These are phyloP conservation scores for Penicillium sp. DNA, from an alignment of 2,329 filamentous ascomycete species.

Conservation along the genomic window DNA sequence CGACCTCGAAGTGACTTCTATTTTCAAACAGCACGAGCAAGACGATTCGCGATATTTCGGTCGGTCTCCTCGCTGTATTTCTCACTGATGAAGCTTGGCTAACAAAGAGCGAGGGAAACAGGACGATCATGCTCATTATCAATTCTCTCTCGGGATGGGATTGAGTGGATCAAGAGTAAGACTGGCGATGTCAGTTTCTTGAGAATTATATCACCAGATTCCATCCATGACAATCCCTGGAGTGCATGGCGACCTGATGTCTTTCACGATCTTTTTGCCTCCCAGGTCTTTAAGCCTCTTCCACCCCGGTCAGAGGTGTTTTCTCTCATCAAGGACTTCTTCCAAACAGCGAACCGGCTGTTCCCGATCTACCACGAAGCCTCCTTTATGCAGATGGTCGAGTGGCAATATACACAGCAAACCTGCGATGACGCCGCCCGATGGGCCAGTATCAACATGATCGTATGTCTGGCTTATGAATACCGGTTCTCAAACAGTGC, in stretches of 20 bases:
- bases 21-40: constrained; percentile 77
- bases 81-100: neutral
- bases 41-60: constrained; percentile 84
- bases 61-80: constrained; percentile 3
- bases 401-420: constrained; percentile 84
- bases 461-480: constrained; percentile 80
- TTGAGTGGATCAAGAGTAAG: constrained; percentile 94
- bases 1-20: constrained; percentile 61
- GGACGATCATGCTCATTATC: constrained; percentile 91
- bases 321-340: constrained; percentile 81
- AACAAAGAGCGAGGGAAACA: constrained; percentile 30
- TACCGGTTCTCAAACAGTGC: constrained; percentile 87
- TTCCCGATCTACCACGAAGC: constrained; percentile 93
- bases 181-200: constrained; percentile 90
- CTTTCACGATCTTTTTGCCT: constrained; percentile 81
- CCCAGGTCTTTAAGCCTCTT: constrained; percentile 71
- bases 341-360: constrained; percentile 96
- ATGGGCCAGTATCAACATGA: constrained; percentile 93
- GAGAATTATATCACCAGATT: constrained; percentile 75
- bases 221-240: constrained; percentile 82
- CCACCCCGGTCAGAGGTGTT: constrained; percentile 80
- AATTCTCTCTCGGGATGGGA: constrained; percentile 91
- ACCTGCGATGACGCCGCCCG: constrained; percentile 90
- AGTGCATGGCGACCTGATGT: constrained; percentile 94
- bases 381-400: constrained; percentile 92